Conservation (phyloP, 345 rosid species). For the Euphorbia lathyris region DNA sequence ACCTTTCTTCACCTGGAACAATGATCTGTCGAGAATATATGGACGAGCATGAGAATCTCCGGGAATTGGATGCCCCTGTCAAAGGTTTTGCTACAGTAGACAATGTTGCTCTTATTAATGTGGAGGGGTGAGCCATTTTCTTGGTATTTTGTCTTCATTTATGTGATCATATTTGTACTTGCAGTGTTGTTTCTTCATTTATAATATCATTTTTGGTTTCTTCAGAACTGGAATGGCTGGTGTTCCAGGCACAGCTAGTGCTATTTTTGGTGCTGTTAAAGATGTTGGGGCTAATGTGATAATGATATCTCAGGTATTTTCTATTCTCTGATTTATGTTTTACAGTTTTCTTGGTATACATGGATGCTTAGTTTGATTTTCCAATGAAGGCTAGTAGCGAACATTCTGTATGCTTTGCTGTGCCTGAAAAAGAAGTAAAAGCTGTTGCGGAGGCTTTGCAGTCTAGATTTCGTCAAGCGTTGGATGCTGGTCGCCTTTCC, state of each 20-base stretch:
- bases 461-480: conserved; percentile 80
- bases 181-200: not conserved
- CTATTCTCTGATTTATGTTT: conserved; percentile 9
- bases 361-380: conserved; percentile 25
- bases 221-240: conserved; percentile 99
- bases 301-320: conserved; percentile 89
- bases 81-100: conserved; percentile 98
- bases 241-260: conserved; percentile 97
- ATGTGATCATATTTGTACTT: conserved; percentile 1
- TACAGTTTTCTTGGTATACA: conserved; percentile 10
- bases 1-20: conserved; percentile 90
- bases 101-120: conserved; percentile 94
- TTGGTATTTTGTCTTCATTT: conserved; percentile 14
- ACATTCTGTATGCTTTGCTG: conserved; percentile 99
- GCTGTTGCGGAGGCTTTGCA: conserved; percentile 87
- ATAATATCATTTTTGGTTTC: conserved; percentile 9
- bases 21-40: conserved; percentile 54
- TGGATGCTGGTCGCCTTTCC: conserved; percentile 94
- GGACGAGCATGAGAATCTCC: conserved; percentile 47
- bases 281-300: conserved; percentile 99
- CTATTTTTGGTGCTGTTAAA: conserved; percentile 87
- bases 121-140: conserved; percentile 68
- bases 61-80: conserved; percentile 52
- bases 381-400: conserved; percentile 88
- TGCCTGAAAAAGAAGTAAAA: conserved; percentile 92